Evolutionary conservation across 805 yeast species (phyloP).

Genomic region (Debaryomyces prosopidis): DNA sequence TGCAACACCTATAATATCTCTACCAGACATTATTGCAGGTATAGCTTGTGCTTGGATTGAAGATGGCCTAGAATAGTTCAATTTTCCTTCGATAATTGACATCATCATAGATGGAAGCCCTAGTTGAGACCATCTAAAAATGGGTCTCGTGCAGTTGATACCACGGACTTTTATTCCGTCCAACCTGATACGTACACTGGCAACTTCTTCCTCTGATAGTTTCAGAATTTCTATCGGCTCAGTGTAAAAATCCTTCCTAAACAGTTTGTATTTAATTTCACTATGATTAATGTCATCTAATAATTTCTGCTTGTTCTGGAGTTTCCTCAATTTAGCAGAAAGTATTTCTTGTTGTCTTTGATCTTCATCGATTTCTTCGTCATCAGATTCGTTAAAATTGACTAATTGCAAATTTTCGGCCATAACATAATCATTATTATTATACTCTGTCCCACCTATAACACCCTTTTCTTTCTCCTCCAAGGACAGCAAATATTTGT

Average conservation of each 20-base stretch:
- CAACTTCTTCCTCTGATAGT: conserved; percentile 56
- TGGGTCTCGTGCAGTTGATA: conserved; percentile 57
- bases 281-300: conserved; percentile 50
- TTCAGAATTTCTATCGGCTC: conserved; percentile 55
- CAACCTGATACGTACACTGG: conserved; percentile 47
- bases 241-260: conserved; percentile 61
- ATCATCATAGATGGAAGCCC: conserved; percentile 68
- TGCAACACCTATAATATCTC: conserved; percentile 91
- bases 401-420: background rate
- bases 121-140: conserved; percentile 75
- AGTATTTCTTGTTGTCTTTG: conserved; percentile 34
- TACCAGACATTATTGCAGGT: conserved; percentile 87
- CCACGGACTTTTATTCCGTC: conserved; percentile 75
- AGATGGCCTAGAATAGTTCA: conserved; percentile 66
- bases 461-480: background rate
- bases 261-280: conserved; percentile 47
- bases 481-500: conserved; percentile 9
- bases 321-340: conserved; percentile 37
- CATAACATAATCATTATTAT: background rate
- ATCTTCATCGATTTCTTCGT: conserved; percentile 33
- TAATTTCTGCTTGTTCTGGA: conserved; percentile 51
- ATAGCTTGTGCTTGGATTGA: conserved; percentile 89
- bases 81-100: conserved; percentile 48
- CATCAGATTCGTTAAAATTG: conserved; percentile 16
- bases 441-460: too few relatives aligned